Conservation (phyloP, 2,329 filamentous ascomycete species). For the Podosphaera fusca region DNA sequence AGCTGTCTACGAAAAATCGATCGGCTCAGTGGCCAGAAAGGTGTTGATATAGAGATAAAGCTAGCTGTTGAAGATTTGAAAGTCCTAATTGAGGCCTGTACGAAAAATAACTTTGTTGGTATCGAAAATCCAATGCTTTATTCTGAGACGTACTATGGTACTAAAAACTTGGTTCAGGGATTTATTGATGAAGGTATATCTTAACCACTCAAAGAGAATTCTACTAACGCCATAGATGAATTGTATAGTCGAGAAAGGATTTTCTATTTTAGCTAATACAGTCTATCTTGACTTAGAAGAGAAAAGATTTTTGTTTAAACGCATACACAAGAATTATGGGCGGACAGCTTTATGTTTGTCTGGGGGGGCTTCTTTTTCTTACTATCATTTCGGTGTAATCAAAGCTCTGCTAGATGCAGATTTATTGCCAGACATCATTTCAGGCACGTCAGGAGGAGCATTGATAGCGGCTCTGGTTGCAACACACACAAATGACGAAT, state of each 20-base stretch:
- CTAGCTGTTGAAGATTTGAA: slow-evolving; percentile 53
- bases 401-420: slow-evolving; percentile 73
- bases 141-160: slow-evolving; percentile 91
- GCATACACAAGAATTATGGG: slow-evolving; percentile 74
- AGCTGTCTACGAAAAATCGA: slow-evolving; percentile 28
- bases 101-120: slow-evolving; percentile 94
- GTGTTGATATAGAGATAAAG: slow-evolving; percentile 15
- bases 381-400: slow-evolving; percentile 87
- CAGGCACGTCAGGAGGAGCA: slow-evolving; percentile 84
- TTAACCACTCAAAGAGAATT: too few species aligned
- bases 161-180: slow-evolving; percentile 79
- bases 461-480: slow-evolving; percentile 70
- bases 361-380: slow-evolving; percentile 82
- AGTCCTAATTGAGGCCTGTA: slow-evolving; percentile 61
- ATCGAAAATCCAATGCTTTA: slow-evolving; percentile 89
- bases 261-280: slow-evolving; percentile 46
- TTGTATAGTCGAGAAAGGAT: slow-evolving; percentile 32
- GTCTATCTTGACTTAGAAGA: slow-evolving; percentile 43
- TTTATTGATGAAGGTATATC: slow-evolving; percentile 57
- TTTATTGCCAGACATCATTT: slow-evolving; percentile 78
- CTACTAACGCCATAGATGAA: slow-evolving; percentile 2
- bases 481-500: slow-evolving; percentile 76
- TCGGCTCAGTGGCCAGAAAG: slow-evolving; percentile 16
- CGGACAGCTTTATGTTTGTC: slow-evolving; percentile 82
- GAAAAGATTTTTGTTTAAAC: slow-evolving; percentile 67